phyloP scores from a whole-genome alignment of 805 yeast genomes.

The Pichia pseudocactophila region DNA sequence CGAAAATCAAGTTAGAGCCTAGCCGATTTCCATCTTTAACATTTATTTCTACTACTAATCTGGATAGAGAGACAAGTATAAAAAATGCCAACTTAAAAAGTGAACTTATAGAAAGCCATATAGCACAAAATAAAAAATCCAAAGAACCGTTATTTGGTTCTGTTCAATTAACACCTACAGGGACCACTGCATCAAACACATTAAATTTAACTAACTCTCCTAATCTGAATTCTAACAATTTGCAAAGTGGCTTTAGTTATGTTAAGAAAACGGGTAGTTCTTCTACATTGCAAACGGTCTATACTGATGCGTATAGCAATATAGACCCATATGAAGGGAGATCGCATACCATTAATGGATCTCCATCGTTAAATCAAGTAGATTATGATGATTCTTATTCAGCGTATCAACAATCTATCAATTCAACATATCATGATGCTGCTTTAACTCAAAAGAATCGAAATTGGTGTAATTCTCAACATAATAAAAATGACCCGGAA shows the following conservation, averaged over 20 bases:
- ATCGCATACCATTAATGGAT: not conserved
- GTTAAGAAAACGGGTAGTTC: constrained; percentile 4
- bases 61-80: constrained; percentile 10
- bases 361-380: not conserved
- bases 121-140: constrained; percentile 7
- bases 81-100: constrained; percentile 14
- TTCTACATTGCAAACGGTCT: constrained; percentile 5
- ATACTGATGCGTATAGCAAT: constrained; percentile 8
- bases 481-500: constrained; percentile 15
- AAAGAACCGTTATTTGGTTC: constrained; percentile 9
- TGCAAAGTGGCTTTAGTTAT: not conserved
- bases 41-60: constrained; percentile 4
- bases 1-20: not conserved
- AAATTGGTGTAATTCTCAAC: not conserved
- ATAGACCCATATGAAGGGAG: constrained; percentile 4
- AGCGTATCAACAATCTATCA: constrained; percentile 19
- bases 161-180: not conserved
- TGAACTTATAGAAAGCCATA: constrained; percentile 15
- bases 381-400: constrained; percentile 17
- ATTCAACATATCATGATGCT: constrained; percentile 12
- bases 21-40: constrained; percentile 12
- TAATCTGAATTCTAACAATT: not conserved
- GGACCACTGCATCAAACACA: too few species aligned
- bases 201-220: not conserved
- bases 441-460: not conserved